Evolutionary conservation across 2,329 filamentous ascomycete genomes (phyloP).

Genomic region (Pseudocercospora fuligena): DNA sequence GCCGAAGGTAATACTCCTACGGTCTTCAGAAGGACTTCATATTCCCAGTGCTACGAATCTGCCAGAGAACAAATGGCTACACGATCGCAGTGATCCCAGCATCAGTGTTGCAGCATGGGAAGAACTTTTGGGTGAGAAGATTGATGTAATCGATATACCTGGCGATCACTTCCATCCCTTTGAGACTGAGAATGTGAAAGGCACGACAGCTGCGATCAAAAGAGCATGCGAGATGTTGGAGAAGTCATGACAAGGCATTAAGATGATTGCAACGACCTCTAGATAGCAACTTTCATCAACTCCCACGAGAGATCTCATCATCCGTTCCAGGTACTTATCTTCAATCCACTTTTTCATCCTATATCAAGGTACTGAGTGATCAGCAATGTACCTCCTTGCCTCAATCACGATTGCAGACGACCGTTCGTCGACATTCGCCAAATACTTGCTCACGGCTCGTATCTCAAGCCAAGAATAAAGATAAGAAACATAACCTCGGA

Average conservation of each 20-base stretch:
- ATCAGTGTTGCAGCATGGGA: constrained; percentile 14
- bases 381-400: too few relatives aligned
- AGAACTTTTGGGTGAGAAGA: not conserved
- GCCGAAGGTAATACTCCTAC: constrained; percentile 9
- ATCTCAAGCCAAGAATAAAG: too few relatives aligned
- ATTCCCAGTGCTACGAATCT: not conserved
- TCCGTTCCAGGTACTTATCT: too few relatives aligned
- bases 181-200: constrained; percentile 14
- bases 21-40: constrained; percentile 13
- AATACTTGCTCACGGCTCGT: too few relatives aligned
- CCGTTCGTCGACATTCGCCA: too few relatives aligned
- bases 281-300: too few relatives aligned
- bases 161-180: constrained; percentile 21
- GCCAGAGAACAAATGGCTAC: constrained; percentile 16
- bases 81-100: constrained; percentile 14
- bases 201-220: constrained; percentile 12
- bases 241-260: not conserved
- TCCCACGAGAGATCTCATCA: too few relatives aligned
- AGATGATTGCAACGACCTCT: too few relatives aligned
- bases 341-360: too few relatives aligned
- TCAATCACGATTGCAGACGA: too few relatives aligned
- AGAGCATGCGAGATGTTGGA: constrained; percentile 14
- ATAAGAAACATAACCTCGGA: too few relatives aligned
- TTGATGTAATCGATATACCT: constrained; percentile 18
- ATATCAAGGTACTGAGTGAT: too few relatives aligned